Evolutionary conservation across 2,329 filamentous ascomycete species (phyloP).

Genomic region (Malbranchea zuffiana): DNA sequence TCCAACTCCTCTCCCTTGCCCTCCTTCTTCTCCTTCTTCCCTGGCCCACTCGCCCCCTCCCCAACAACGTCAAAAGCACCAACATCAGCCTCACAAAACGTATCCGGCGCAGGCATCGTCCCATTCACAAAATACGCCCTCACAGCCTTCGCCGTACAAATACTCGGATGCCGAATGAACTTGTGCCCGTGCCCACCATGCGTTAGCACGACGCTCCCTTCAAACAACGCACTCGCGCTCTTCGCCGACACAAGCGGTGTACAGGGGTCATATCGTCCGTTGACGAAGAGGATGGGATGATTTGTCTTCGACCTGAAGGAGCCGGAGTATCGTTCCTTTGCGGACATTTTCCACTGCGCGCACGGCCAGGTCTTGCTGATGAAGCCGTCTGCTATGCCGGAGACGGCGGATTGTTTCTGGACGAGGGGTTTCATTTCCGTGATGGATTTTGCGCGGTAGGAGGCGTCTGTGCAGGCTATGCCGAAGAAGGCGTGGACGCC

Average conservation of each 20-base stretch:
- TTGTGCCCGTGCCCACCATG: slow-evolving; percentile 18
- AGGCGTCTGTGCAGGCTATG: slow-evolving; percentile 11
- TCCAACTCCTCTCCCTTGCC: no score
- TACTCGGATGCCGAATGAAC: slow-evolving; percentile 21
- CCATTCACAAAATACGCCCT: slow-evolving; percentile 28
- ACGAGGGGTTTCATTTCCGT: slow-evolving; percentile 4
- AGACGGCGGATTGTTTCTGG: not conserved
- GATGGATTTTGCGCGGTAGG: slow-evolving; percentile 5
- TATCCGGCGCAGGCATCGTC: slow-evolving; percentile 24
- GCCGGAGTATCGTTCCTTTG: slow-evolving; percentile 18
- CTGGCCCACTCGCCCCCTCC: no score
- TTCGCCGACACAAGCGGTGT: slow-evolving; percentile 18
- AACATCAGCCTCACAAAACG: slow-evolving; percentile 21
- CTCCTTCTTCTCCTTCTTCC: no score
- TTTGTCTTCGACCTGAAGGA: slow-evolving; percentile 18
- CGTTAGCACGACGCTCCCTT: slow-evolving; percentile 19
- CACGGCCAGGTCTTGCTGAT: slow-evolving; percentile 11
- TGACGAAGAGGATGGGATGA: slow-evolving; percentile 19
- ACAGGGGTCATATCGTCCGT: slow-evolving; percentile 18
- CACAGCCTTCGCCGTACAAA: slow-evolving; percentile 22
- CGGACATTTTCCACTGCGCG: slow-evolving; percentile 15
- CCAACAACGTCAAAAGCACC: slow-evolving; percentile 6
- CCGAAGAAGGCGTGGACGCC: slow-evolving; percentile 7
- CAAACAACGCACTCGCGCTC: slow-evolving; percentile 17
- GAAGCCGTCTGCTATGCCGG: slow-evolving; percentile 8